Conservation (phyloP, 495 filamentous ascomycete genomes). For the Neurospora sp. region DNA sequence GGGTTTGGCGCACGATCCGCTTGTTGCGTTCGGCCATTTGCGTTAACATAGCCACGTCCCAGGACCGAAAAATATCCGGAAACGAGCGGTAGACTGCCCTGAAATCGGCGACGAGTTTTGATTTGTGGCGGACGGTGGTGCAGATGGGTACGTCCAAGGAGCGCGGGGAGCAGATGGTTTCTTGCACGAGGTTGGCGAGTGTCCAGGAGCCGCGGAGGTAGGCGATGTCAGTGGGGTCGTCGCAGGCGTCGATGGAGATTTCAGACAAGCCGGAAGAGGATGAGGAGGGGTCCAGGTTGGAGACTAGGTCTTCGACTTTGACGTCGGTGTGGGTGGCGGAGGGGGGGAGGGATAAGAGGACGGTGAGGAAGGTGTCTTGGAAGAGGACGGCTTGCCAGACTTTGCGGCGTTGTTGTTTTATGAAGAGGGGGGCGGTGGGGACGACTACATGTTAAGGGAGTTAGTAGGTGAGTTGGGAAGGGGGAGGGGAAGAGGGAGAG, state of each 20-base stretch:
- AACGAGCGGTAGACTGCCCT: conserved; percentile 52
- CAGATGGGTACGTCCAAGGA: conserved; percentile 56
- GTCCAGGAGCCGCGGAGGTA: conserved; percentile 65
- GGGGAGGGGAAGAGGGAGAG: no score
- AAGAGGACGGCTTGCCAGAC: conserved; percentile 66
- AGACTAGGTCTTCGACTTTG: conserved; percentile 51
- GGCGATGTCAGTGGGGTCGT: conserved; percentile 48
- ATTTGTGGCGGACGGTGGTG: conserved; percentile 46
- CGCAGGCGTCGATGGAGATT: conserved; percentile 28
- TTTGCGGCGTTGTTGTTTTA: conserved; percentile 61
- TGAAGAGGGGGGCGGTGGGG: conserved; percentile 46
- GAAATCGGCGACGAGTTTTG: conserved; percentile 51
- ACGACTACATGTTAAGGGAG: conserved; percentile 22
- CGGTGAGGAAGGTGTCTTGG: conserved; percentile 70
- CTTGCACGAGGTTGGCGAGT: conserved; percentile 60
- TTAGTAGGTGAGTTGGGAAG: no score
- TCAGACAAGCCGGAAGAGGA: neutral
- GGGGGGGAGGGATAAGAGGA: conserved; percentile 60
- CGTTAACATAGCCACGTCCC: conserved; percentile 43
- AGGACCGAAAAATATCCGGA: conserved; percentile 50
- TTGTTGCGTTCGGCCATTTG: conserved; percentile 41
- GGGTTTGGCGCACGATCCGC: conserved; percentile 52
- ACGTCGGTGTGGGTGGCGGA: conserved; percentile 65
- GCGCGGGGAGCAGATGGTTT: conserved; percentile 55
- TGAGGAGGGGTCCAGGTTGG: conserved; percentile 21